Evolutionary conservation across 768 basidiomycete genomes (phyloP).

Genomic region (Neoboletus brunneissimus): DNA sequence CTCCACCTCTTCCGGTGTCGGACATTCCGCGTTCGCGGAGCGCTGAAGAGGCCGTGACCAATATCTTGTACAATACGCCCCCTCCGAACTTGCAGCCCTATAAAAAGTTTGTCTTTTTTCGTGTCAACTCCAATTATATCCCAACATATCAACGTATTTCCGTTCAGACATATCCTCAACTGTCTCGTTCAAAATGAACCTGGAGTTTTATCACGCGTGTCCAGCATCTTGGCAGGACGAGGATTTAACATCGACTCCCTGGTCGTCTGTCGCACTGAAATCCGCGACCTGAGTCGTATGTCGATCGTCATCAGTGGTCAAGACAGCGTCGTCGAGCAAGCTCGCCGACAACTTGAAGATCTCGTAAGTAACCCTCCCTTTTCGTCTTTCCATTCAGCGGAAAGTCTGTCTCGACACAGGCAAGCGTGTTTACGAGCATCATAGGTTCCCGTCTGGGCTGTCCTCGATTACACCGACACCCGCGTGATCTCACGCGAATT

Average conservation of each 20-base stretch:
- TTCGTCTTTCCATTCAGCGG: neutral
- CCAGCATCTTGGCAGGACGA: conserved; percentile 93
- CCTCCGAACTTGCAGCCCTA: conserved; percentile 88
- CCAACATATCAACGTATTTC: too few relatives aligned
- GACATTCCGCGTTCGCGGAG: conserved; percentile 80
- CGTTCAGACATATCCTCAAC: conserved; percentile 84
- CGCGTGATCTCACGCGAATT: conserved; percentile 89
- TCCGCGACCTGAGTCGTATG: conserved; percentile 96
- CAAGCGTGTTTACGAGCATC: neutral
- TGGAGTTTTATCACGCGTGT: conserved; percentile 97
- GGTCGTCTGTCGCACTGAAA: conserved; percentile 97
- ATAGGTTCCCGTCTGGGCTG: conserved; percentile 99
- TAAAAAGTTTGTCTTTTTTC: conserved; percentile 60
- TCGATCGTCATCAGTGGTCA: conserved; percentile 96
- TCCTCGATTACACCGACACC: conserved; percentile 95
- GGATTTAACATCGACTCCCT: conserved; percentile 99
- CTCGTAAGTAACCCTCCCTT: conserved; percentile 55
- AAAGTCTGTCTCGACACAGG: neutral
- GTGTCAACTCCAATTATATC: neutral
- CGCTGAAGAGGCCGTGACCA: conserved; percentile 96
- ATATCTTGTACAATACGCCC: conserved; percentile 95
- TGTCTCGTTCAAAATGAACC: conserved; percentile 99
- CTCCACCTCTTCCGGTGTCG: conserved; percentile 82
- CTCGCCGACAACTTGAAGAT: conserved; percentile 92
- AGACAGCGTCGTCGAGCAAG: conserved; percentile 97